Conservation (phyloP, 345 rosid genomes). For the Anacardium occidentale region DNA sequence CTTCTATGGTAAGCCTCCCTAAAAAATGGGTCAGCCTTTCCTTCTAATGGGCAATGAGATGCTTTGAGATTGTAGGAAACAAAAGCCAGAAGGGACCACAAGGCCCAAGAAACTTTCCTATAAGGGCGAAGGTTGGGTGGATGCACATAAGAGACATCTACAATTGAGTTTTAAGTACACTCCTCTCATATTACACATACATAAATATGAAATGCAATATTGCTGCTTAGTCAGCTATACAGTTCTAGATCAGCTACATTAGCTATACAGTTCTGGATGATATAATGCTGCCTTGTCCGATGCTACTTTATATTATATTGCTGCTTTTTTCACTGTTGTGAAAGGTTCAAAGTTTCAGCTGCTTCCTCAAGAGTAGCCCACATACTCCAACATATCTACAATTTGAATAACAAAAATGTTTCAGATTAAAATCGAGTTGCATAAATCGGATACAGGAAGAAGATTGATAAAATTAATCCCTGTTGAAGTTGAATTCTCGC, state of each 20-base stretch:
- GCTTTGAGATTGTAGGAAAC: neutral
- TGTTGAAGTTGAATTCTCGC: conserved; percentile 22
- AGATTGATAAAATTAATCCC: too few species aligned
- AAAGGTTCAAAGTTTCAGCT: neutral
- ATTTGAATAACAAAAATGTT: neutral
- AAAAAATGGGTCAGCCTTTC: neutral
- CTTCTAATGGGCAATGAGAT: neutral
- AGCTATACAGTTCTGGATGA: too few species aligned
- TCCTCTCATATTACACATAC: neutral
- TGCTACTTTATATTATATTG: too few species aligned
- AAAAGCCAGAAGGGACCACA: neutral
- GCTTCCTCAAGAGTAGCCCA: neutral
- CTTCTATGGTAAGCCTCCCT: neutral
- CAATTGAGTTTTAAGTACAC: neutral
- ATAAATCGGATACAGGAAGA: too few species aligned
- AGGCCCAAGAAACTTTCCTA: neutral
- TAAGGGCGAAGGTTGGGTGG: neutral
- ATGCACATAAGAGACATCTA: neutral
- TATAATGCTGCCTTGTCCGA: too few species aligned
- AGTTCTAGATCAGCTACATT: too few species aligned
- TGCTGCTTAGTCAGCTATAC: neutral
- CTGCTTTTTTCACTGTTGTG: neutral
- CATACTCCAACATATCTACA: neutral
- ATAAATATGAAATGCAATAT: neutral
- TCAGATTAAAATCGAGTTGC: neutral